Percentiles rank a stretch among this genome's conserved stretches.
phyloP scores from a whole-genome alignment of 2,329 filamentous ascomycete genomes.

The Chalaropsis thielavioides region DNA sequence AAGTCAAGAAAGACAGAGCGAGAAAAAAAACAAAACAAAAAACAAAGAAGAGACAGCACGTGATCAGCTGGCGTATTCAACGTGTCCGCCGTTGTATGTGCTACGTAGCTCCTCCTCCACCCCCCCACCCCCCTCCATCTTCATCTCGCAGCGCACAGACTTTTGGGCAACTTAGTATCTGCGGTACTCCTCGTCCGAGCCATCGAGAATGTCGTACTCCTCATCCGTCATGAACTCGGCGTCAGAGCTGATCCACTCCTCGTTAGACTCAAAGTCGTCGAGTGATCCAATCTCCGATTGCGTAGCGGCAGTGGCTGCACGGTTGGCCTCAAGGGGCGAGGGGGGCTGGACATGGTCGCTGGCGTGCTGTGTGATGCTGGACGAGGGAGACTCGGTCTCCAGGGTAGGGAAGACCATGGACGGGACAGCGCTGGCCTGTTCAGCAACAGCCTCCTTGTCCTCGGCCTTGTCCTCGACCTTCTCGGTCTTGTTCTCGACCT shows the following conservation, averaged over 20 bases:
- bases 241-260: conserved; percentile 50
- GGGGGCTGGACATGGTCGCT: background rate
- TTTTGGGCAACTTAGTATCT: conserved; percentile 21
- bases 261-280: conserved; percentile 39
- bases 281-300: conserved; percentile 22
- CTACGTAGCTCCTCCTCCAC: background rate
- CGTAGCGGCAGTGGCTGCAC: conserved; percentile 27
- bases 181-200: conserved; percentile 75
- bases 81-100: background rate
- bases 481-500: too few species aligned
- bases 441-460: conserved; percentile 34
- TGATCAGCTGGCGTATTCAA: background rate
- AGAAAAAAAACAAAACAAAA: background rate
- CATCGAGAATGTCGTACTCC: conserved; percentile 94
- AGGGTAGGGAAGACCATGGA: conserved; percentile 32
- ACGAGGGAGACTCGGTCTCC: conserved; percentile 19
- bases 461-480: conserved; percentile 30
- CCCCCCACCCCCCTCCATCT: background rate
- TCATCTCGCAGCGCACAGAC: background rate
- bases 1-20: too few species aligned
- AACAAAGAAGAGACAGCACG: background rate
- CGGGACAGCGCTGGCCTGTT: conserved; percentile 29
- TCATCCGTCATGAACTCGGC: conserved; percentile 88
- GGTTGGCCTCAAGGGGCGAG: conserved; percentile 24
- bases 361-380: background rate